Evolutionary conservation across 768 basidiomycete genomes (phyloP).

Genomic region (Rhizopogon sp.): DNA sequence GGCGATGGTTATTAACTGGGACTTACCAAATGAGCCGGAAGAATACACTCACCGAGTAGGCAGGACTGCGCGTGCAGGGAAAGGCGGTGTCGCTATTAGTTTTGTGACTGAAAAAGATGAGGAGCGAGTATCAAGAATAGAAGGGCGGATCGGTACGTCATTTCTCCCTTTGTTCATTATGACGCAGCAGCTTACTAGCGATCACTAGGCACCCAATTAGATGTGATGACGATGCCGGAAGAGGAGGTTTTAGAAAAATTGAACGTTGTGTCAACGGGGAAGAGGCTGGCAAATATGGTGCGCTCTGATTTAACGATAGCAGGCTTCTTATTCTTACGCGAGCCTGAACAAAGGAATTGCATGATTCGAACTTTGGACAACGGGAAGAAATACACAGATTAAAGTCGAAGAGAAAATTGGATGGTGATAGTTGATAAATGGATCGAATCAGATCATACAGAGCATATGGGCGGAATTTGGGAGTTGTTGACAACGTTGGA

Average conservation of each 20-base stretch:
- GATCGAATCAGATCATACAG: too few species aligned
- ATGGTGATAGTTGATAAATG: background rate
- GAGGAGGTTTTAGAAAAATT: conserved; percentile 76
- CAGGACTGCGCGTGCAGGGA: conserved; percentile 85
- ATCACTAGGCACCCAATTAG: conserved; percentile 61
- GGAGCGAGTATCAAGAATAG: conserved; percentile 75
- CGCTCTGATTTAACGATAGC: conserved; percentile 15
- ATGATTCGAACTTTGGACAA: conserved; percentile 86
- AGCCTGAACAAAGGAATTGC: conserved; percentile 53
- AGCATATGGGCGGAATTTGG: too few species aligned
- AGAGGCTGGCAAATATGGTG: conserved; percentile 92
- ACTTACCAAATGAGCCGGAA: conserved; percentile 83
- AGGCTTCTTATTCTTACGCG: background rate
- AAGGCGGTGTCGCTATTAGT: conserved; percentile 86
- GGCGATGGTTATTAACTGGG: conserved; percentile 96
- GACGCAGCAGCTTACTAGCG: background rate
- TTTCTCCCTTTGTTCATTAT: background rate
- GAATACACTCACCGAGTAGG: conserved; percentile 97
- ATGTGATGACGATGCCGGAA: conserved; percentile 75
- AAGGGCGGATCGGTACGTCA: conserved; percentile 77
- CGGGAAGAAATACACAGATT: conserved; percentile 78
- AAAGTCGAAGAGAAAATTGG: conserved; percentile 36
- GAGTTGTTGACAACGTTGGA: too few species aligned
- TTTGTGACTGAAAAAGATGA: conserved; percentile 95
- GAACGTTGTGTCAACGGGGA: conserved; percentile 88